phyloP scores from a whole-genome alignment of 176 grass and related monocot genomes.

The Bonia amplexicaulis region DNA sequence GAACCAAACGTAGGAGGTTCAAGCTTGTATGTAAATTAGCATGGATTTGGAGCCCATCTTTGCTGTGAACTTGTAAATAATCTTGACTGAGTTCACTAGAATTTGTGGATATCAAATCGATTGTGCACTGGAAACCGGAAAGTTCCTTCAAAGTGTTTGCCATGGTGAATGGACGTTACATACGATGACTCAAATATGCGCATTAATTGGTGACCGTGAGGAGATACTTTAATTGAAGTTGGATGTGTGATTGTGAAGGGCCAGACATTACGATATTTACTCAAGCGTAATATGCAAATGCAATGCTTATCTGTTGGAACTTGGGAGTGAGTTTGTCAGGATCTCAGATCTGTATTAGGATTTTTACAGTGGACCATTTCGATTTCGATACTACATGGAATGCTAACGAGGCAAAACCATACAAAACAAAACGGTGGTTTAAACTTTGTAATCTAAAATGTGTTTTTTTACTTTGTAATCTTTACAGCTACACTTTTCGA shows the following conservation, averaged over 20 bases:
- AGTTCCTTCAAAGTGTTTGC: neutral
- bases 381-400: neutral
- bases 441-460: too few relatives aligned
- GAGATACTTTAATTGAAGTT: neutral
- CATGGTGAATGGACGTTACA: neutral
- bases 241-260: neutral
- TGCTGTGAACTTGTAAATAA: conserved; percentile 16
- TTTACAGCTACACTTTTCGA: too few relatives aligned
- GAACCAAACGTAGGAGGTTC: neutral
- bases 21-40: conserved; percentile 15
- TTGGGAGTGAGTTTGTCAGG: too few relatives aligned
- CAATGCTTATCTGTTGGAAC: neutral
- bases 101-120: neutral
- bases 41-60: neutral
- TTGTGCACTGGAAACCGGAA: neutral
- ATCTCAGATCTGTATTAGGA: neutral
- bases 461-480: too few relatives aligned
- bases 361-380: neutral
- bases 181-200: neutral
- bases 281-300: neutral
- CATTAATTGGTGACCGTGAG: neutral
- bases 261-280: neutral
- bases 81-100: neutral
- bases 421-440: neutral
- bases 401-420: neutral